These are phyloP conservation scores for Paraurostyla sp. DNA, from an alignment of 73 alveolate genomes.

Conservation along the genomic window DNA sequence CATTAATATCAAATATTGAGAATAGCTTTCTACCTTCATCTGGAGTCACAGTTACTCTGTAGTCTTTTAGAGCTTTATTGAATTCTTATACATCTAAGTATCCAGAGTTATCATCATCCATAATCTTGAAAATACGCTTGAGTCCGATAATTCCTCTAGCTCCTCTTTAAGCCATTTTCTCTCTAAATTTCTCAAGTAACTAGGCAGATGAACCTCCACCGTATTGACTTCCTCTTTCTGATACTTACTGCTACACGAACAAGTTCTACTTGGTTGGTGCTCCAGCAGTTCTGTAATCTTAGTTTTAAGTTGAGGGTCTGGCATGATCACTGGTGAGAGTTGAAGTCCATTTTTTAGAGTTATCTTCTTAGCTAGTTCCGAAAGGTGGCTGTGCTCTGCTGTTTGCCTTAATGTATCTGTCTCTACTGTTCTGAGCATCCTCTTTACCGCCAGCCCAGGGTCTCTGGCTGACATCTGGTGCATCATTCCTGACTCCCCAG, in stretches of 20 bases:
- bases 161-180: conserved; percentile 79
- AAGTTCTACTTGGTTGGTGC: conserved; percentile 27
- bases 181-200: conserved; percentile 75
- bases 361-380: conserved; percentile 32
- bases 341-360: neutral
- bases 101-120: conserved; percentile 80
- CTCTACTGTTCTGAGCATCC: conserved; percentile 46
- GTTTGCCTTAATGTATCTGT: conserved; percentile 51
- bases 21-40: conserved; percentile 61
- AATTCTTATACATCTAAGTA: conserved; percentile 67
- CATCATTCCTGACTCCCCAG: conserved; percentile 44
- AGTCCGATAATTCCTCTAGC: conserved; percentile 86
- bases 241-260: conserved; percentile 29
- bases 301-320: conserved; percentile 8
- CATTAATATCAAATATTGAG: conserved; percentile 57
- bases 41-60: conserved; percentile 62
- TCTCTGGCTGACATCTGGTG: neutral
- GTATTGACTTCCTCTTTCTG: conserved; percentile 28
- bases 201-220: conserved; percentile 32
- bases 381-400: conserved; percentile 51
- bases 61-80: conserved; percentile 66
- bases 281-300: conserved; percentile 43
- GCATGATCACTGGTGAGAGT: neutral
- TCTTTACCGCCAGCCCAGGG: conserved; percentile 46
- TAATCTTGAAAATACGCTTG: conserved; percentile 81